phyloP scores from a whole-genome alignment of 805 yeast species.

The Isabelozyma gotoi region DNA sequence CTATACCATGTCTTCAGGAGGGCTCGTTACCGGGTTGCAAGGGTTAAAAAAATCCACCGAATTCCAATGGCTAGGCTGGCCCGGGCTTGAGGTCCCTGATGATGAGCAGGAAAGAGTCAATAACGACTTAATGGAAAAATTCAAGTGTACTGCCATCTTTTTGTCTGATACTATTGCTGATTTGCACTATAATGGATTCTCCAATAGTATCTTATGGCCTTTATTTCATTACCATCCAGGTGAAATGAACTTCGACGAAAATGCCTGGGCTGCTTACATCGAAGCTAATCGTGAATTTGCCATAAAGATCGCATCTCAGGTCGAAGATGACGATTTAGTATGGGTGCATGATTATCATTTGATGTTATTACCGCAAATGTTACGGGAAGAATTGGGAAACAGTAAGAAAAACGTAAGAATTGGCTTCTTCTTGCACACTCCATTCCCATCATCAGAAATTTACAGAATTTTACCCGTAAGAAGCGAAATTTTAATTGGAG shows the following conservation, averaged over 20 bases:
- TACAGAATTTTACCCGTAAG: conserved; percentile 95
- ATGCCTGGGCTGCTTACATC: conserved; percentile 96
- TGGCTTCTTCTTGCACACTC: conserved; percentile 96
- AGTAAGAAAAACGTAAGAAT: conserved; percentile 59
- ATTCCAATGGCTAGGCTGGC: conserved; percentile 99
- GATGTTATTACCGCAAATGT: conserved; percentile 90
- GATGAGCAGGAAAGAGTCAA: conserved; percentile 69
- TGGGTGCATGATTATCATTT: conserved; percentile 99
- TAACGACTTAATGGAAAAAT: conserved; percentile 67
- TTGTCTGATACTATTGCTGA: conserved; percentile 89
- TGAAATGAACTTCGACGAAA: conserved; percentile 96
- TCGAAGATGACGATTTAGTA: conserved; percentile 79
- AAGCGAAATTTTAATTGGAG: conserved; percentile 87
- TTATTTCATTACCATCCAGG: conserved; percentile 98
- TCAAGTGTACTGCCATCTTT: conserved; percentile 88
- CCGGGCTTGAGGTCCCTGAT: conserved; percentile 78
- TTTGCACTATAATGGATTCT: conserved; percentile 93
- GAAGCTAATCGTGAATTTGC: conserved; percentile 89
- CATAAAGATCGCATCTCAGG: conserved; percentile 62
- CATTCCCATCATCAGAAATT: conserved; percentile 96
- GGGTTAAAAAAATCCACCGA: conserved; percentile 81
- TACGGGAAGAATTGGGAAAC: conserved; percentile 59
- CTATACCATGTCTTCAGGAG: conserved; percentile 95
- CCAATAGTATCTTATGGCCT: conserved; percentile 96
- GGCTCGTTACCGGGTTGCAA: conserved; percentile 92